Conservation (phyloP, 768 basidiomycete species). For the Dioszegia aurantiaca region DNA sequence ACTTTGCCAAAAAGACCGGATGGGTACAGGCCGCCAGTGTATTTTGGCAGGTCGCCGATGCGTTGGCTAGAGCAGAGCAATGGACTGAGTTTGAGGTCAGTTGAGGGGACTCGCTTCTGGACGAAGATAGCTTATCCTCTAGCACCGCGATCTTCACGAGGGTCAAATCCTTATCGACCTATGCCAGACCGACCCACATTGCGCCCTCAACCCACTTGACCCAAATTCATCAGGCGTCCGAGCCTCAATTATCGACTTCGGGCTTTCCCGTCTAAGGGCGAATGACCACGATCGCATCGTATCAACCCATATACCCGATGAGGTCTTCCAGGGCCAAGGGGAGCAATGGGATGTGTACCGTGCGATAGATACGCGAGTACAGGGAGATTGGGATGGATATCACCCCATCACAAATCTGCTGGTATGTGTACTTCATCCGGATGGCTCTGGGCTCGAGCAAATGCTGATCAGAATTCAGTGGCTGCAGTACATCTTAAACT, state of each 20-base stretch:
- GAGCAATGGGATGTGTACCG: conserved; percentile 90
- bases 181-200: not conserved
- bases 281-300: conserved; percentile 57
- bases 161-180: conserved; percentile 83
- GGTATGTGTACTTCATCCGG: conserved; percentile 57
- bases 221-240: conserved; percentile 60
- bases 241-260: conserved; percentile 89
- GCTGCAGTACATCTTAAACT: conserved; percentile 77
- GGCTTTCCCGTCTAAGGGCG: conserved; percentile 75
- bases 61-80: conserved; percentile 75
- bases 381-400: conserved; percentile 69
- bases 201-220: conserved; percentile 25
- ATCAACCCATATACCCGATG: conserved; percentile 81
- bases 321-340: conserved; percentile 90
- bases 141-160: conserved; percentile 99
- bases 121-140: conserved; percentile 11
- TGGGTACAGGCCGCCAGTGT: conserved; percentile 86
- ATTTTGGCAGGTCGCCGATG: conserved; percentile 82
- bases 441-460: not conserved
- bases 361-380: conserved; percentile 68
- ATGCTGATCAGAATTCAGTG: conserved; percentile 66
- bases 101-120: no score
- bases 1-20: conserved; percentile 58
- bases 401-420: conserved; percentile 84
- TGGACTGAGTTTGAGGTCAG: conserved; percentile 82